Evolutionary conservation across 73 alveolate genomes (phyloP).

Genomic region (Stentor coeruleus): DNA sequence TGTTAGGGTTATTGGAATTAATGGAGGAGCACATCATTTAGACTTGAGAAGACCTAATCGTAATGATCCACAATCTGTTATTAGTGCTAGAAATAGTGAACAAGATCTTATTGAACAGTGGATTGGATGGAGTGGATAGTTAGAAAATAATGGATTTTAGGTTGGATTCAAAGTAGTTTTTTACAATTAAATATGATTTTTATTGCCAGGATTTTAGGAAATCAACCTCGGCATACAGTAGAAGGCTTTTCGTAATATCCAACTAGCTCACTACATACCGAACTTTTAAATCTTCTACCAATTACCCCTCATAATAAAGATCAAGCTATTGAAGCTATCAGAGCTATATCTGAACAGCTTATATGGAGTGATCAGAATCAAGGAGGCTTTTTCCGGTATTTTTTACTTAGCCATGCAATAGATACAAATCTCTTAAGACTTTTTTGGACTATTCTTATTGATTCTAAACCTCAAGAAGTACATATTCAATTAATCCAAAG

Average conservation of each 20-base stretch:
- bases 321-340: background rate
- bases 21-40: conserved; percentile 61
- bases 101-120: background rate
- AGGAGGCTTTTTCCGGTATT: background rate
- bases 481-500: background rate
- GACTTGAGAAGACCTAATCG: conserved; percentile 60
- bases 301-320: conserved; percentile 12
- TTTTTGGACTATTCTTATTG: background rate
- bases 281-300: background rate
- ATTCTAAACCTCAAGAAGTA: background rate
- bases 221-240: background rate
- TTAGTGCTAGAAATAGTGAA: background rate
- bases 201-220: conserved; percentile 6
- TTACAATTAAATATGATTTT: too few relatives aligned
- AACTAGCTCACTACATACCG: background rate
- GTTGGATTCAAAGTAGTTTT: too few relatives aligned
- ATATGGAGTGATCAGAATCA: conserved; percentile 12
- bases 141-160: too few relatives aligned
- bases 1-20: conserved; percentile 15
- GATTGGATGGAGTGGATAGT: conserved; percentile 16
- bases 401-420: background rate
- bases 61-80: conserved; percentile 47
- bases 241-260: background rate
- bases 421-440: background rate
- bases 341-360: conserved; percentile 11